A percentile compares a stretch with the other conserved stretches of the same genome.
Conservation (phyloP, 2,329 filamentous ascomycete genomes). For the Diaporthe citriasiana region DNA sequence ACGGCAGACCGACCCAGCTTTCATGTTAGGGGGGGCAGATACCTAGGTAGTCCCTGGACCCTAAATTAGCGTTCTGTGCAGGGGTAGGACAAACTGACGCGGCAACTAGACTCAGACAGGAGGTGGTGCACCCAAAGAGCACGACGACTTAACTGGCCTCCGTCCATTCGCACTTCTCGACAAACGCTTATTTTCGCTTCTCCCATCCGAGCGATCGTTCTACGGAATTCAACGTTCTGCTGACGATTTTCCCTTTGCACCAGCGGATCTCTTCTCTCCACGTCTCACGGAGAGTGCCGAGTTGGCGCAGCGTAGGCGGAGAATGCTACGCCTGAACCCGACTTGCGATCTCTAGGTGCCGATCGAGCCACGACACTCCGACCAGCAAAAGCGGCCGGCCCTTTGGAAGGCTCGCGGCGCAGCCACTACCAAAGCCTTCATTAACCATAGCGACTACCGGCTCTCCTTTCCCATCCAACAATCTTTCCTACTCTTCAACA, state of each 20-base stretch:
- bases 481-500: slow-evolving; percentile 51
- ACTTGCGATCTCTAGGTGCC: slow-evolving; percentile 20
- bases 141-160: slow-evolving; percentile 21
- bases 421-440: slow-evolving; percentile 33
- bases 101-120: slow-evolving; percentile 30
- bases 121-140: background rate
- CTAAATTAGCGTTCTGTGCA: slow-evolving; percentile 20
- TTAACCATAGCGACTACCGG: slow-evolving; percentile 28
- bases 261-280: background rate
- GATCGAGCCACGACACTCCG: slow-evolving; percentile 30
- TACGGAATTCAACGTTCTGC: background rate
- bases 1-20: slow-evolving; percentile 3
- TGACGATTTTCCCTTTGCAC: background rate
- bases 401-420: slow-evolving; percentile 32
- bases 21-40: slow-evolving; percentile 16
- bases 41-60: background rate
- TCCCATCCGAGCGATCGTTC: slow-evolving; percentile 11
- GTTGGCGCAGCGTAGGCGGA: slow-evolving; percentile 10
- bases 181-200: background rate
- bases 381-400: slow-evolving; percentile 25
- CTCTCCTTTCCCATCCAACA: slow-evolving; percentile 24
- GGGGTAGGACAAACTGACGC: slow-evolving; percentile 34
- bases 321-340: slow-evolving; percentile 25
- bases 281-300: slow-evolving; percentile 22
- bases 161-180: slow-evolving; percentile 18